Base-by-base conservation (phyloP, 202 grass and related monocot genomes). In the Cymbopogon flexuosus region DNA sequence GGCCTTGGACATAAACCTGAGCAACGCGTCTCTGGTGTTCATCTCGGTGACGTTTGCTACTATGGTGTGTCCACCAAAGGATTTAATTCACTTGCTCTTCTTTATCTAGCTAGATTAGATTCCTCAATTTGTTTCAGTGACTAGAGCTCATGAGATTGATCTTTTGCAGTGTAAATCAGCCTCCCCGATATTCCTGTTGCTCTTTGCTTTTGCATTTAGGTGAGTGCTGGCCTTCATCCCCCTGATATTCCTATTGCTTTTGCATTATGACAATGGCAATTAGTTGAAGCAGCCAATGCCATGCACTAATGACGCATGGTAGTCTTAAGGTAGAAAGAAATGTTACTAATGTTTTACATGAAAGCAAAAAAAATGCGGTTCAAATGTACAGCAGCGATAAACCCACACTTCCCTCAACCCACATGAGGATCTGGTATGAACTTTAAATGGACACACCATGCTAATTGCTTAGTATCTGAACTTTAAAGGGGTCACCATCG, bases 131-230 rank as follows among this genome's bases (percentile, higher is more conserved):
- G 42, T 76, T 76, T 86, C 41, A 62, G 23, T 81, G 33, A 87
- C 78, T 78, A 42, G 13, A 63, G 36, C 63, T 63, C 40, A 13
- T 23, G 59, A 63, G 10, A 83, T 70, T 67, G 9, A 75, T 82
- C 66, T 84, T 78, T 57, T 90, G 84, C 92, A 99, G 96, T 99
- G 96, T 88, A 99, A 99, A 99, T 99, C 96, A 63, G 96, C 92
- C 36, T 91, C 96, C 3, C 96, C 96, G 3, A 91, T 99, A 72
- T 99, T 99, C 72, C 92, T 99, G 72, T 83, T 99, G 79, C 59
- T 99, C 33, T 99, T 99, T 57, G 96, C 96, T 57, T 99, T 99
- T 85, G 90, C 92, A 85, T 99, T 99, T 82, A 91, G 96, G 96
- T 96, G 87, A 93, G 77, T 81, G 57, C 66, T 70, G 57, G 67